Evolutionary conservation across 305 asterid species (phyloP).

Genomic region (Fraxinus velutina): DNA sequence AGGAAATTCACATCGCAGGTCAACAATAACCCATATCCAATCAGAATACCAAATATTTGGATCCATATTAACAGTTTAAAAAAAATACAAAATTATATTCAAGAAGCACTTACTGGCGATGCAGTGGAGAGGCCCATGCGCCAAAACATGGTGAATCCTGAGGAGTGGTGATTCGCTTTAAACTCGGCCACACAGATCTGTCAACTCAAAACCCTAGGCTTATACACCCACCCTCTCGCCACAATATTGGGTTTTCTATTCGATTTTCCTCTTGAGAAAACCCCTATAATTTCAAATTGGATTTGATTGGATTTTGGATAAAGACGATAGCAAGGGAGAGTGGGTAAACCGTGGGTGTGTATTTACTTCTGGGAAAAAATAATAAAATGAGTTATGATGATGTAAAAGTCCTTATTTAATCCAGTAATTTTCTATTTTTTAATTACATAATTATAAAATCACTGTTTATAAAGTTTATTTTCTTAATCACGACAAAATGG

Average conservation of each 20-base stretch:
- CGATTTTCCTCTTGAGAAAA: background rate
- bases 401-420: background rate
- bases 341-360: constrained; percentile 8
- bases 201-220: constrained; percentile 40
- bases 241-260: constrained; percentile 9
- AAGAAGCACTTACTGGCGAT: constrained; percentile 59
- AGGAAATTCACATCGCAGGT: constrained; percentile 17
- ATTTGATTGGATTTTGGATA: constrained; percentile 19
- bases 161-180: constrained; percentile 24
- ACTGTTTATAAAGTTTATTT: too few relatives aligned
- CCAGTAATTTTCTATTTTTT: background rate
- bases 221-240: constrained; percentile 25
- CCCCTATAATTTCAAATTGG: constrained; percentile 22
- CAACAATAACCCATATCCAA: constrained; percentile 24
- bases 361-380: constrained; percentile 20
- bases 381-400: background rate
- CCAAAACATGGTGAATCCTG: constrained; percentile 68
- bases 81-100: background rate
- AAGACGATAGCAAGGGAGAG: constrained; percentile 6
- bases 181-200: constrained; percentile 39
- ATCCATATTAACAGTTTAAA: constrained; percentile 22
- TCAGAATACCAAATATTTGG: constrained; percentile 26
- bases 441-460: too few relatives aligned
- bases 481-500: background rate
- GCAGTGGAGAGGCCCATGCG: constrained; percentile 86